These are phyloP conservation scores for Lactifluus pinguis DNA, from an alignment of 768 basidiomycete species.

Conservation along the genomic window DNA sequence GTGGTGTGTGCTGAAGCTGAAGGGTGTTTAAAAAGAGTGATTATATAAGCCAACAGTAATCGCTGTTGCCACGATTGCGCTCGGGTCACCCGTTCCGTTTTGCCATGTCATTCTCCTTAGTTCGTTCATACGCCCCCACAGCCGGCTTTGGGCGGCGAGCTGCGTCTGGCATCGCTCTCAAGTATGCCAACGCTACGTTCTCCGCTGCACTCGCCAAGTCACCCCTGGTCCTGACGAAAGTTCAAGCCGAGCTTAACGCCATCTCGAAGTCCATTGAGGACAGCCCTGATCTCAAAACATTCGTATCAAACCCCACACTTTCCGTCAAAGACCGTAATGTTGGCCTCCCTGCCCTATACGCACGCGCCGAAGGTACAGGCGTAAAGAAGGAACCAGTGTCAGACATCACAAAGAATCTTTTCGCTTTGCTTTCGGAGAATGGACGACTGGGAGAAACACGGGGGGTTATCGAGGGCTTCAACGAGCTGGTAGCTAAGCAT, in stretches of 20 bases:
- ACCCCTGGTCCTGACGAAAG: slow-evolving; percentile 70
- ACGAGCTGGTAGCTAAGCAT: slow-evolving; percentile 79
- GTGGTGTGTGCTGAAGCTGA: too few species aligned
- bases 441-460: slow-evolving; percentile 78
- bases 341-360: slow-evolving; percentile 59
- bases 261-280: slow-evolving; percentile 63
- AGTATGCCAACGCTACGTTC: slow-evolving; percentile 79
- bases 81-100: neutral
- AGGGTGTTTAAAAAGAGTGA: neutral
- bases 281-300: slow-evolving; percentile 53
- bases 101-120: slow-evolving; percentile 50
- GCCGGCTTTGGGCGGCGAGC: slow-evolving; percentile 57
- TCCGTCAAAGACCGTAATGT: slow-evolving; percentile 64
- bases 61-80: neutral
- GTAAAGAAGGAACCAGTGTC: slow-evolving; percentile 69
- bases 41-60: neutral
- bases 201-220: slow-evolving; percentile 78
- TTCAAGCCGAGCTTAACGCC: slow-evolving; percentile 72
- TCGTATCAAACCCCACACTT: slow-evolving; percentile 88
- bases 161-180: slow-evolving; percentile 67
- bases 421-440: slow-evolving; percentile 85
- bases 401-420: slow-evolving; percentile 87
- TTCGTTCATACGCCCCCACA: slow-evolving; percentile 40
- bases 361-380: slow-evolving; percentile 51
- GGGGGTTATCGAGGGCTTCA: slow-evolving; percentile 86